A percentile compares a stretch with the other conserved stretches of the same genome.
Conservation (phyloP, 2,329 filamentous ascomycete species). For the Arthroderma sp. region DNA sequence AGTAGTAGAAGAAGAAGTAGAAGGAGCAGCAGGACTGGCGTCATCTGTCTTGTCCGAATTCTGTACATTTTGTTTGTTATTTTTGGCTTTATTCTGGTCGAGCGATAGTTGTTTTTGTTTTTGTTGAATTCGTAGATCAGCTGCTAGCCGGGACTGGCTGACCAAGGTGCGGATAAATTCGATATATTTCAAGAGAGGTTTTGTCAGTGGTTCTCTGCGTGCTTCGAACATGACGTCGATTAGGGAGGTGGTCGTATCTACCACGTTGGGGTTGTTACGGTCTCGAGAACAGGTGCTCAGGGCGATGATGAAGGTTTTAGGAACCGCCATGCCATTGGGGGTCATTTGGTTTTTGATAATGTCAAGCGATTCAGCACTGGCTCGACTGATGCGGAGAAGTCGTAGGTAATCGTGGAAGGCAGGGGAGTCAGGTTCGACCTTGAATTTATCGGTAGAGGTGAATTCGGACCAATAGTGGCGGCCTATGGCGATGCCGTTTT, state of each 20-base stretch:
- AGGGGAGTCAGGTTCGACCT: conserved; percentile 56
- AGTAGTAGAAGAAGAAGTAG: no score
- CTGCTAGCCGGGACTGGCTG: background rate
- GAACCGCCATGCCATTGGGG: conserved; percentile 32
- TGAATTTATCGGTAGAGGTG: conserved; percentile 37
- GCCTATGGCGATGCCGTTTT: conserved; percentile 47
- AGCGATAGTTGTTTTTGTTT: no score
- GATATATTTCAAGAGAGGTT: conserved; percentile 1
- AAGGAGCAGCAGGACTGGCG: no score
- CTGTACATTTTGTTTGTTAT: no score
- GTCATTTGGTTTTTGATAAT: conserved; percentile 43
- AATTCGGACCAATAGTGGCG: conserved; percentile 65
- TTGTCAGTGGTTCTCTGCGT: conserved; percentile 1
- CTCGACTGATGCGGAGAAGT: conserved; percentile 50
- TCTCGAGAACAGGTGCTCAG: conserved; percentile 64
- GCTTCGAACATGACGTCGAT: conserved; percentile 46
- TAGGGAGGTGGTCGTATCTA: conserved; percentile 51
- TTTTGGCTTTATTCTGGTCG: no score
- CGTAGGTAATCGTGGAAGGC: conserved; percentile 59
- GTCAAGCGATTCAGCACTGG: conserved; percentile 48
- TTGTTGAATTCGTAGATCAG: no score
- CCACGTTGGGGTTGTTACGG: conserved; percentile 57
- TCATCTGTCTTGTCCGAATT: no score
- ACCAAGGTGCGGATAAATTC: conserved; percentile 3
- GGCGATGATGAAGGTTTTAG: conserved; percentile 54